These are phyloP conservation scores for Neonectria faginata DNA, from an alignment of 2,329 filamentous ascomycete genomes.

Conservation along the genomic window DNA sequence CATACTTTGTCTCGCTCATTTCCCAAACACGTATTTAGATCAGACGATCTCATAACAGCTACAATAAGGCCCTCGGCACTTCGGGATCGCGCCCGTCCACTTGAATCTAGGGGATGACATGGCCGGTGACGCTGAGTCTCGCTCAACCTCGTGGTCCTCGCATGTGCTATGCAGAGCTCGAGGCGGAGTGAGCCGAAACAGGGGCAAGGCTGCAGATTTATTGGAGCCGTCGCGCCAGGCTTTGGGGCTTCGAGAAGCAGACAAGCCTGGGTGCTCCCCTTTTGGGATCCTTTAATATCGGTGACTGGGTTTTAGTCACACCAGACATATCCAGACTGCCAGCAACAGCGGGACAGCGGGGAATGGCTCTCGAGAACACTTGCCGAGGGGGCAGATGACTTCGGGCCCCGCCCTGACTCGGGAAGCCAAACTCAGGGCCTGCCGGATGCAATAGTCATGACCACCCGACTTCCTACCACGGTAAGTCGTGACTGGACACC, in stretches of 20 bases:
- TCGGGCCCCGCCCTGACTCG: not conserved
- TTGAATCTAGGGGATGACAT: slow-evolving; percentile 16
- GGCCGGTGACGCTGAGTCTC: slow-evolving; percentile 19
- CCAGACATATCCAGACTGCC: not conserved
- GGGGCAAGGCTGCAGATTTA: slow-evolving; percentile 6
- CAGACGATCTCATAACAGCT: not conserved
- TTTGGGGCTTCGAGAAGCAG: not conserved
- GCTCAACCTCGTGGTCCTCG: slow-evolving; percentile 29
- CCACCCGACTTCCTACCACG: not conserved
- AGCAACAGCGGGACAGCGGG: not conserved
- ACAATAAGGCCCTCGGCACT: slow-evolving; percentile 13
- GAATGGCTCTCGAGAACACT: not conserved
- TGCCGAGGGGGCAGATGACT: not conserved
- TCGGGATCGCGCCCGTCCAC: slow-evolving; percentile 25
- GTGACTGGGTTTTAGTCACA: not conserved
- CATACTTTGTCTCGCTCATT: not conserved
- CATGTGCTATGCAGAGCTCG: slow-evolving; percentile 28
- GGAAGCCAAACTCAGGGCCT: not conserved
- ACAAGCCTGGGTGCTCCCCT: not conserved
- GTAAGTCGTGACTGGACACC: not conserved
- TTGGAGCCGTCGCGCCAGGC: not conserved
- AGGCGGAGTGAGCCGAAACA: slow-evolving; percentile 13
- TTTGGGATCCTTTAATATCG: not conserved
- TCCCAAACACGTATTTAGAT: not conserved
- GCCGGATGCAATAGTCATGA: not conserved